Evolutionary conservation across 495 filamentous ascomycete genomes (phyloP), one percentile per base, ranked within the genome.

Genomic region (Cairneyella variabilis): DNA sequence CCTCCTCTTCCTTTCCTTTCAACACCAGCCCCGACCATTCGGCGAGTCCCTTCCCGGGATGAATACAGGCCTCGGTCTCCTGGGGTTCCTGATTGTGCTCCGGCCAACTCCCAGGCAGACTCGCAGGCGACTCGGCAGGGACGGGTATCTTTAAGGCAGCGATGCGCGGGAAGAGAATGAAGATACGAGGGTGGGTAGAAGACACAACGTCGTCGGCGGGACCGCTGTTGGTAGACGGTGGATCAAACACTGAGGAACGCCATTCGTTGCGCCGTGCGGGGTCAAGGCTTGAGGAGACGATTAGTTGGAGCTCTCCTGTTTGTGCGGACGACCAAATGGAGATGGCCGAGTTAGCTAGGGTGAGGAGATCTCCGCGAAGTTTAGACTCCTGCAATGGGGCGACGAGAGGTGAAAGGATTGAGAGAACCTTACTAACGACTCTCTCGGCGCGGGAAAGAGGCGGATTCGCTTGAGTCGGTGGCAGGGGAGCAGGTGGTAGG

Each of bases 161-260:
- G 50, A 58, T 26, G 22, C 37, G 51, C 26, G 56, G 56, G 26
- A 58, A 58, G 34, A 58, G 50, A 18, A 48, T 54, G 44, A 53
- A 58, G 43, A 58, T 50, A 17, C 50, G 49, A 36, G 56, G 44
- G 17, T 52, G n/a, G 21, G 54, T 51, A 16, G 39, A 16, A 47
- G 40, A 40, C 22, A 32, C 41, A 11, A 40, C 11, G 6, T 52
- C 47, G 14, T 30, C 22, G 17, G 18, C 20, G 30, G 37, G 23
- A 28, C 11, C 37, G 14, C 12, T 23, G 3, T 23, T 12, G 10
- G n/a, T n/a, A n/a, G 44, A 30, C 12, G 37, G 46, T 22, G 48
- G 48, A 34, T 58, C 55, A 42, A 58, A 58, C 27, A 30, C 22
- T 28, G 14, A 17, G 37, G 56, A 53, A 10, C 50, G 56, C 56